Evolutionary conservation across 2,329 filamentous ascomycete genomes (phyloP).

Genomic region (Stromatinia cepivora): DNA sequence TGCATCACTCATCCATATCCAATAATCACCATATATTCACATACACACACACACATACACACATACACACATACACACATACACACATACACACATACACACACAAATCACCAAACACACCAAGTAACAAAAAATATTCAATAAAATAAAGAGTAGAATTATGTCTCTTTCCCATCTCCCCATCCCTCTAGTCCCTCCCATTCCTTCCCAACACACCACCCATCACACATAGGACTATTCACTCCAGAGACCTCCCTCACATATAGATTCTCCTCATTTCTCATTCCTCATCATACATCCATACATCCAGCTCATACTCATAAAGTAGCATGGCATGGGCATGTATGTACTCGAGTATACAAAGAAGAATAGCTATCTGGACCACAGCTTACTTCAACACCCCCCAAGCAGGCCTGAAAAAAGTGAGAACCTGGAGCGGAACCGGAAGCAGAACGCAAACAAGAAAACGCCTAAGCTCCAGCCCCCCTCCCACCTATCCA

Average conservation of each 20-base stretch:
- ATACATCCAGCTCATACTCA: neutral
- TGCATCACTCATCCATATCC: too few species aligned
- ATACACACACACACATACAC: neutral
- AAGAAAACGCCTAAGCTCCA: slow-evolving; percentile 1
- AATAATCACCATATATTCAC: too few species aligned
- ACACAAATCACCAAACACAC: too few species aligned
- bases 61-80: neutral
- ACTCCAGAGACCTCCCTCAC: too few species aligned
- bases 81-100: neutral
- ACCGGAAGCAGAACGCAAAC: too few species aligned
- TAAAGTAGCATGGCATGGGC: neutral
- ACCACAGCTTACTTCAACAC: neutral
- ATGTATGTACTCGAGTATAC: neutral
- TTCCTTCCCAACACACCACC: too few species aligned
- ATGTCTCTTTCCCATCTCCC: neutral
- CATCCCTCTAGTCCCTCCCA: too few species aligned
- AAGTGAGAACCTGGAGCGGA: too few species aligned
- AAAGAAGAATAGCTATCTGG: neutral
- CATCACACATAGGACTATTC: too few species aligned
- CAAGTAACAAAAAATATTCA: neutral
- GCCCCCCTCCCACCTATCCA: neutral
- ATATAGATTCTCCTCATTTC: too few species aligned
- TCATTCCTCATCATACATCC: too few species aligned
- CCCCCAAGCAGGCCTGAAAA: neutral
- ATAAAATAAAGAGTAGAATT: slow-evolving; percentile 6